A percentile compares a stretch with the other conserved stretches of the same genome.
Conservation (phyloP, 768 basidiomycete species). For the Psilocybe subaeruginosa region DNA sequence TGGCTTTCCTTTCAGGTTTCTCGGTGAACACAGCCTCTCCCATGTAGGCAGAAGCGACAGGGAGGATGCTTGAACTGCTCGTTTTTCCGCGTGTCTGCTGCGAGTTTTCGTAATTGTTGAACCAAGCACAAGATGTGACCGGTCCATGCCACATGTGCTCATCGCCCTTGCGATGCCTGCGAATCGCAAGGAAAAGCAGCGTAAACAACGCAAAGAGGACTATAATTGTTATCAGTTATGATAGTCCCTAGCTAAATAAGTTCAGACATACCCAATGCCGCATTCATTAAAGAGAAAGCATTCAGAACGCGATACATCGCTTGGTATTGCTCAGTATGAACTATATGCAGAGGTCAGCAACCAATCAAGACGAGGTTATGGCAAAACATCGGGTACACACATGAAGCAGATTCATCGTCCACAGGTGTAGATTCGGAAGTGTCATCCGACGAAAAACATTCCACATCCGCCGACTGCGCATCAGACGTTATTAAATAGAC, state of each 20-base stretch:
- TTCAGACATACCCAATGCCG: slow-evolving; percentile 58
- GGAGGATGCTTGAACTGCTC: slow-evolving; percentile 40
- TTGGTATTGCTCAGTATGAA: slow-evolving; percentile 84
- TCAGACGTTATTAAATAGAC: slow-evolving; percentile 75
- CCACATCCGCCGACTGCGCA: slow-evolving; percentile 78
- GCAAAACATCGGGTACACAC: slow-evolving; percentile 45
- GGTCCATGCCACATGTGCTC: slow-evolving; percentile 70
- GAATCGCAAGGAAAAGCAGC: slow-evolving; percentile 42
- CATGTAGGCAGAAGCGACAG: slow-evolving; percentile 29
- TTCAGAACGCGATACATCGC: slow-evolving; percentile 88
- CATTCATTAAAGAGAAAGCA: slow-evolving; percentile 80
- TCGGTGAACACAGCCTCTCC: slow-evolving; percentile 22
- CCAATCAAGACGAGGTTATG: background rate
- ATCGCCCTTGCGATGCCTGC: slow-evolving; percentile 47
- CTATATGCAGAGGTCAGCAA: slow-evolving; percentile 37
- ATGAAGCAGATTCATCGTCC: slow-evolving; percentile 61
- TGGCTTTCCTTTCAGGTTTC: slow-evolving; percentile 31
- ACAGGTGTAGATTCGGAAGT: slow-evolving; percentile 40
- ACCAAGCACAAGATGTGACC: slow-evolving; percentile 76
- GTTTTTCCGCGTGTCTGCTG: slow-evolving; percentile 39
- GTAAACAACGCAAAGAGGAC: slow-evolving; percentile 41
- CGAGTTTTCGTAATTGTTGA: slow-evolving; percentile 51
- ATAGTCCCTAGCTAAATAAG: slow-evolving; percentile 1
- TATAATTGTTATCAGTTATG: slow-evolving; percentile 20
- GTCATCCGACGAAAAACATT: slow-evolving; percentile 70